Conservation (phyloP, 352 stramenopile genomes). For the Plasmopara viticola region DNA sequence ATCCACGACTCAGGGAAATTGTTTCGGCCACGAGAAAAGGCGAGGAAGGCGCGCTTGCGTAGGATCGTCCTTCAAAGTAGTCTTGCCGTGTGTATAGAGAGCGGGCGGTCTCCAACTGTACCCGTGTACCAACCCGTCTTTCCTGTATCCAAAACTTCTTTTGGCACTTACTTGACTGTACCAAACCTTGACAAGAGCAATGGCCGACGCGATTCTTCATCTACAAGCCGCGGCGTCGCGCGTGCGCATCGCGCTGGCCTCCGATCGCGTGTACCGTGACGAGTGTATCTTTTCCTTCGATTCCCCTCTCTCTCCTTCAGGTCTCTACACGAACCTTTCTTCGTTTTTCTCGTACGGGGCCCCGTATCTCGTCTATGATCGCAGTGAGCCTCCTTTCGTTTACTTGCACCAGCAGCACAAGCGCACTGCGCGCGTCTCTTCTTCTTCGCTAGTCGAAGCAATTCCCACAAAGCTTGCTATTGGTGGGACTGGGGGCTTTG, state of each 20-base stretch:
- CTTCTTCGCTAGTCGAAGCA: neutral
- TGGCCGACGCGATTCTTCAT: conserved; percentile 16
- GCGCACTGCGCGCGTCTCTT: conserved; percentile 23
- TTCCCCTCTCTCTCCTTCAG: conserved; percentile 55
- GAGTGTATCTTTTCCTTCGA: conserved; percentile 98
- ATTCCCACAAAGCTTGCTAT: conserved; percentile 92
- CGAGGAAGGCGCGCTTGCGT: too few species aligned
- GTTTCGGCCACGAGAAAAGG: too few species aligned
- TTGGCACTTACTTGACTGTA: neutral
- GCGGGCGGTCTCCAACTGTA: too few species aligned
- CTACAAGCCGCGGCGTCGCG: conserved; percentile 22
- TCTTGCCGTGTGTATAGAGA: too few species aligned
- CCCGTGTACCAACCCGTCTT: too few species aligned
- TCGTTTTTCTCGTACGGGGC: conserved; percentile 91
- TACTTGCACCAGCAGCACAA: conserved; percentile 79
- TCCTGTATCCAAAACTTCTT: too few species aligned
- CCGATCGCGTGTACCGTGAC: conserved; percentile 91
- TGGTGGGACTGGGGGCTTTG: conserved; percentile 93
- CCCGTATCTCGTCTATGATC: conserved; percentile 56
- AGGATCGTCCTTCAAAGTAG: too few species aligned
- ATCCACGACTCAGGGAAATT: too few species aligned
- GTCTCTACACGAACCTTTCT: conserved; percentile 90
- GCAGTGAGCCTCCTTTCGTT: conserved; percentile 26
- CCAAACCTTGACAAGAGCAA: neutral
- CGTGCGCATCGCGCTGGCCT: conserved; percentile 44